Percentiles rank a stretch among this genome's conserved stretches.
Evolutionary conservation across 106 monocot genomes (phyloP).

Genomic region (Vanilla planifolia): DNA sequence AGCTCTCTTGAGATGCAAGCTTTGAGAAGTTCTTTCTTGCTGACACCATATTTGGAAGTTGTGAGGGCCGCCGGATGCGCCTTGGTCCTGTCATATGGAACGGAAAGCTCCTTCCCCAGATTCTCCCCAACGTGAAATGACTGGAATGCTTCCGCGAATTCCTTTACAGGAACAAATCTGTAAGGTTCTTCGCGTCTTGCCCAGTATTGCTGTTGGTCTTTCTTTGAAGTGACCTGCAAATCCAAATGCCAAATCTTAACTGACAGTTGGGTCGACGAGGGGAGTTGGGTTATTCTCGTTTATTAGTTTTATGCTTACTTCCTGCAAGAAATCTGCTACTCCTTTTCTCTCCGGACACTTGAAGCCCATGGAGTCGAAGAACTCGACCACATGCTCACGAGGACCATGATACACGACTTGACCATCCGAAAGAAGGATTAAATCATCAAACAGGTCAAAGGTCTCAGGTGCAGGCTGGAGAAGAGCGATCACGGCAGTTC

Average conservation of each 20-base stretch:
- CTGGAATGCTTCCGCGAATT: constrained; percentile 33
- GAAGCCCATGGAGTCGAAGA: constrained; percentile 49
- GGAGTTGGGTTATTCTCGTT: too few species aligned
- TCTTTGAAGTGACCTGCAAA: constrained; percentile 37
- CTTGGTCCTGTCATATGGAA: constrained; percentile 27
- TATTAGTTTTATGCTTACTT: constrained; percentile 12
- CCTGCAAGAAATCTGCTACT: constrained; percentile 52
- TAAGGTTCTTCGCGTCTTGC: constrained; percentile 17
- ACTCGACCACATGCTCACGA: constrained; percentile 33
- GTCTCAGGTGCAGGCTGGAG: constrained; percentile 57
- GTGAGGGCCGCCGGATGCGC: constrained; percentile 34
- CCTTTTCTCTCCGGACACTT: constrained; percentile 52
- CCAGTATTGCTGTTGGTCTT: constrained; percentile 49
- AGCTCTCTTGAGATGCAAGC: constrained; percentile 28
- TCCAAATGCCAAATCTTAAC: neutral
- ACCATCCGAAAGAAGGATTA: constrained; percentile 51
- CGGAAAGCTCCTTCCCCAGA: constrained; percentile 17
- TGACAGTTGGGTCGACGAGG: too few species aligned
- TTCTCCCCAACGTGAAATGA: constrained; percentile 31
- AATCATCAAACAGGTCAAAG: constrained; percentile 44
- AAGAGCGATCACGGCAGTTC: constrained; percentile 36
- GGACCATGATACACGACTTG: constrained; percentile 47
- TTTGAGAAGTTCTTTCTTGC: constrained; percentile 23
- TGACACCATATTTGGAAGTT: constrained; percentile 27
- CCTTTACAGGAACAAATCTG: constrained; percentile 16